phyloP scores from a whole-genome alignment of 2,329 filamentous ascomycete genomes.

The Penicillium nordicum region DNA sequence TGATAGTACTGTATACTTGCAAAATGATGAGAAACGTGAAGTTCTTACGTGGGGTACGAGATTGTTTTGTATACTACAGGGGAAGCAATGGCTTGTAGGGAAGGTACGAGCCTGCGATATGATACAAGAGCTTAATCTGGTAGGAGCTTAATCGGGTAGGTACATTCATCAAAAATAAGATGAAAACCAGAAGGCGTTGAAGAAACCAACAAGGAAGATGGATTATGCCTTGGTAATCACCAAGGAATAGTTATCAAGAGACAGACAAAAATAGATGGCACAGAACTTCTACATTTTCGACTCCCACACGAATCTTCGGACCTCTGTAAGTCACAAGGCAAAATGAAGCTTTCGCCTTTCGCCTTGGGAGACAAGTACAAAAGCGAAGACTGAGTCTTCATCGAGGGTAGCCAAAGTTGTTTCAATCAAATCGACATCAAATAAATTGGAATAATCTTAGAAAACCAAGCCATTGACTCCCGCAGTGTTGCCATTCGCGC shows the following conservation, averaged over 20 bases:
- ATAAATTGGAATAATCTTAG: not conserved
- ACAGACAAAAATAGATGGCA: not conserved
- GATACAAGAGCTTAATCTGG: too few species aligned
- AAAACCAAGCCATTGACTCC: slow-evolving; percentile 41
- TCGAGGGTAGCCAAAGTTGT: slow-evolving; percentile 12
- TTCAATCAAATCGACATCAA: slow-evolving; percentile 6
- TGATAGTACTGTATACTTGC: too few species aligned
- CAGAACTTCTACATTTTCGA: not conserved
- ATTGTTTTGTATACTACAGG: too few species aligned
- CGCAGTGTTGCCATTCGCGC: slow-evolving; percentile 44
- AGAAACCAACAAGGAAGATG: not conserved
- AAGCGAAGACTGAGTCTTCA: not conserved
- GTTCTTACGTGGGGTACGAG: too few species aligned
- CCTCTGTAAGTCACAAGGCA: not conserved
- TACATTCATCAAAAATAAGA: not conserved
- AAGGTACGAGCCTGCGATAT: too few species aligned
- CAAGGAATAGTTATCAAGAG: not conserved
- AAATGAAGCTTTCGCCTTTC: not conserved
- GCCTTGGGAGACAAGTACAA: not conserved
- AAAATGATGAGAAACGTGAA: too few species aligned
- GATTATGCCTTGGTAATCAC: not conserved
- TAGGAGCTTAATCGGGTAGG: too few species aligned
- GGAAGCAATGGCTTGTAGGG: too few species aligned
- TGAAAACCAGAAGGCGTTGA: not conserved
- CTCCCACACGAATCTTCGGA: not conserved